Evolutionary conservation across 2,329 filamentous ascomycete genomes (phyloP).

Genomic region (Pseudocercospora eumusae): DNA sequence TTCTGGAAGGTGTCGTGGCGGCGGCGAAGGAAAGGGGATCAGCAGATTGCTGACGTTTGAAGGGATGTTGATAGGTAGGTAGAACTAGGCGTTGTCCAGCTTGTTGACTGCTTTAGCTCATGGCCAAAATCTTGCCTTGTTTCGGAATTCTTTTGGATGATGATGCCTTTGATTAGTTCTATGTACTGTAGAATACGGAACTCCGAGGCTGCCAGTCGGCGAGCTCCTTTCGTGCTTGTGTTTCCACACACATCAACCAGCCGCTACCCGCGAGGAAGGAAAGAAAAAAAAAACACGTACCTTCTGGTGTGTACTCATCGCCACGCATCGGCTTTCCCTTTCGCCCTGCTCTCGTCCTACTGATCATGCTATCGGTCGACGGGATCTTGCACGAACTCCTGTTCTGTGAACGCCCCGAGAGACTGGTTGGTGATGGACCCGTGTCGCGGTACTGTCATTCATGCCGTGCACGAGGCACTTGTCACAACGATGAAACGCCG

Average conservation of each 20-base stretch:
- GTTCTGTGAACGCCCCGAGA: not conserved
- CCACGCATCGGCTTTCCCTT: slow-evolving; percentile 1
- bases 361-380: slow-evolving; percentile 1
- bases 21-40: too few relatives aligned
- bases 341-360: slow-evolving; percentile 2
- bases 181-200: too few relatives aligned
- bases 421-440: slow-evolving; percentile 5
- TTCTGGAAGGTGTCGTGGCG: too few relatives aligned
- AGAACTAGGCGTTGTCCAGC: not conserved
- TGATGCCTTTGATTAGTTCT: not conserved
- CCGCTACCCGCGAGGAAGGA: slow-evolving; percentile 7
- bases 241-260: slow-evolving; percentile 2
- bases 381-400: slow-evolving; percentile 5
- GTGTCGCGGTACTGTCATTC: slow-evolving; percentile 11
- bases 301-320: not conserved
- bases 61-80: not conserved
- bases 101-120: not conserved
- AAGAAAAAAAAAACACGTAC: too few relatives aligned
- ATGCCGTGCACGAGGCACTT: slow-evolving; percentile 11
- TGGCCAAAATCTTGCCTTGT: too few relatives aligned
- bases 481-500: slow-evolving; percentile 10
- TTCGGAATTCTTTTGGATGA: not conserved
- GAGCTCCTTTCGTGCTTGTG: slow-evolving; percentile 11
- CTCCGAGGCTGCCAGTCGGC: not conserved
- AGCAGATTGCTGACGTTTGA: too few relatives aligned